Percentiles rank a stretch among this genome's conserved stretches.
Evolutionary conservation across 352 stramenopile species (phyloP).

Genomic region (Phytophthora macrochlamydospora): DNA sequence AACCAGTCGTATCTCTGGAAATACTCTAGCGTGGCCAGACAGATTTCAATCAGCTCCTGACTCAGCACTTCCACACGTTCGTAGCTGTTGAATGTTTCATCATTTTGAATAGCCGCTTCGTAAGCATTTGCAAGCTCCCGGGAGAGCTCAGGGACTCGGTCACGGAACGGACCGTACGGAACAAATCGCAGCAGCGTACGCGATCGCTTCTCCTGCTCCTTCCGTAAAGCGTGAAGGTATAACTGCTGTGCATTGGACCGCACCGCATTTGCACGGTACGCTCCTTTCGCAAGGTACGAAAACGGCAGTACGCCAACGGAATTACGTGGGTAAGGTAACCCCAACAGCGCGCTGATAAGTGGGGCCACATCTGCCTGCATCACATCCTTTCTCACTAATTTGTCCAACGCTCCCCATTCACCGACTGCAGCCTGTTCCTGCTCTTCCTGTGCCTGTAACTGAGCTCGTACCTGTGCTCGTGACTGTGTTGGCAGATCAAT

Average conservation of each 20-base stretch:
- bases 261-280: slow-evolving; percentile 70
- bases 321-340: slow-evolving; percentile 80
- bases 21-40: slow-evolving; percentile 75
- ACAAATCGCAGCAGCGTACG: slow-evolving; percentile 69
- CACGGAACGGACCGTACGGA: slow-evolving; percentile 54
- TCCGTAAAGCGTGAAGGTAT: slow-evolving; percentile 64
- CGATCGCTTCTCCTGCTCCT: slow-evolving; percentile 68
- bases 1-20: slow-evolving; percentile 88
- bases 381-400: slow-evolving; percentile 71
- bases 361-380: slow-evolving; percentile 88
- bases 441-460: slow-evolving; percentile 55
- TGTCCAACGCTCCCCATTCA: slow-evolving; percentile 52
- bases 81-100: slow-evolving; percentile 12
- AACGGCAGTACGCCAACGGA: slow-evolving; percentile 83
- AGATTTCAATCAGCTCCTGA: slow-evolving; percentile 75
- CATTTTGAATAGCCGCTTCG: slow-evolving; percentile 8
- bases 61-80: slow-evolving; percentile 50
- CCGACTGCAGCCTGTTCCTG: slow-evolving; percentile 48
- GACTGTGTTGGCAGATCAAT: slow-evolving; percentile 81
- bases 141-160: slow-evolving; percentile 36
- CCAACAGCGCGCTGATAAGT: slow-evolving; percentile 71
- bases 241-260: slow-evolving; percentile 78
- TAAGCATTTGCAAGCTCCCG: slow-evolving; percentile 35
- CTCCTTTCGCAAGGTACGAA: slow-evolving; percentile 61
- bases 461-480: slow-evolving; percentile 53